Evolutionary conservation across 257 asterid species (phyloP).

Genomic region (Solanum infundibuliforme): DNA sequence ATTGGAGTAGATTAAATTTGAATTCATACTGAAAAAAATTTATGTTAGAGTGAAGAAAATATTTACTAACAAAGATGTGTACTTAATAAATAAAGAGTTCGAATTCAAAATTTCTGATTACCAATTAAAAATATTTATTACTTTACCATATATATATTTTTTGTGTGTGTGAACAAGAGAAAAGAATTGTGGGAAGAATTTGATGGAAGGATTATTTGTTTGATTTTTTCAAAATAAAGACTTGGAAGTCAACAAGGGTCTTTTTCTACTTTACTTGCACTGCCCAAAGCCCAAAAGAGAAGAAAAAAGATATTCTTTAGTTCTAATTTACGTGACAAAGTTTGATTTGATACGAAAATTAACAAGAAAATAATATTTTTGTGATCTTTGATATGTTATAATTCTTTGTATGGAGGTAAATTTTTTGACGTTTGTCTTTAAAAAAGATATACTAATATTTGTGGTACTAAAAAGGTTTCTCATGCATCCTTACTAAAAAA

Average conservation of each 20-base stretch:
- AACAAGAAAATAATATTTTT: neutral
- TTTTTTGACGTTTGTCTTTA: neutral
- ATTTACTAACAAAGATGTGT: neutral
- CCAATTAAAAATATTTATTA: neutral
- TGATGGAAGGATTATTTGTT: neutral
- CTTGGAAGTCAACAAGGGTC: neutral
- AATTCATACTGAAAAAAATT: too few relatives aligned
- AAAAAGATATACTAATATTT: neutral
- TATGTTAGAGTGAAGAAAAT: neutral
- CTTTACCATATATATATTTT: too few relatives aligned
- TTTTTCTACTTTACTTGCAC: neutral
- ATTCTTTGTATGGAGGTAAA: neutral
- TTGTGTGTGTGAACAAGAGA: neutral
- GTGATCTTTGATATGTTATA: neutral
- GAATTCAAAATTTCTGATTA: rapidly evolving
- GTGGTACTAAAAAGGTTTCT: neutral
- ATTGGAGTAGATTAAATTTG: rapidly evolving
- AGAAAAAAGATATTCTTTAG: neutral
- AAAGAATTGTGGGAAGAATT: neutral
- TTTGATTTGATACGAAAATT: neutral
- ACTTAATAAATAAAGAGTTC: neutral
- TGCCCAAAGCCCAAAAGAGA: neutral
- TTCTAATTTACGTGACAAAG: neutral
- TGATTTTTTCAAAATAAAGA: neutral
- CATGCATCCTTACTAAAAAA: neutral